These are phyloP conservation scores for Termitomyces sp. DNA, from an alignment of 768 basidiomycete species.

Conservation along the genomic window DNA sequence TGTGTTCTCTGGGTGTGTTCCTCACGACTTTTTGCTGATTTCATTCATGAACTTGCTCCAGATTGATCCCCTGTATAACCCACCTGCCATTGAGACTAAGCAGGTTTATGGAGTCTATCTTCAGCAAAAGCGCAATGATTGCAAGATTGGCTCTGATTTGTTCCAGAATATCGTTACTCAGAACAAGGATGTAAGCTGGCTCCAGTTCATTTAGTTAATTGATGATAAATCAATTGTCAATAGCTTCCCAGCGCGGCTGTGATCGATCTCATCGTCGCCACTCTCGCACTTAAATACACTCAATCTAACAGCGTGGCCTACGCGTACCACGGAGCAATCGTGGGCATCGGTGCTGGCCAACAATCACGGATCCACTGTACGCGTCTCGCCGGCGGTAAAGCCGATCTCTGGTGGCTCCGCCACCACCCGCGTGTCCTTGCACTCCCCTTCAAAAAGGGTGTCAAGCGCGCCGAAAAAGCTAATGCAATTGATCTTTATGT, in stretches of 20 bases:
- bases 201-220: background rate
- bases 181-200: conserved; percentile 70
- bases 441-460: conserved; percentile 95
- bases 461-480: conserved; percentile 96
- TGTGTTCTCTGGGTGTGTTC: conserved; percentile 82
- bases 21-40: background rate
- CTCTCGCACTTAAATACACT: conserved; percentile 96
- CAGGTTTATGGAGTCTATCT: conserved; percentile 92
- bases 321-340: conserved; percentile 84
- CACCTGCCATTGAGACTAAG: conserved; percentile 80
- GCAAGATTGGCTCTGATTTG: conserved; percentile 73
- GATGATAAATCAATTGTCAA: conserved; percentile 2
- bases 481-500: conserved; percentile 98
- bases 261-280: conserved; percentile 94
- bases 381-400: conserved; percentile 93
- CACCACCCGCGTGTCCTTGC: conserved; percentile 92
- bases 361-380: conserved; percentile 99
- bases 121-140: conserved; percentile 87
- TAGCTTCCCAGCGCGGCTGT: conserved; percentile 74
- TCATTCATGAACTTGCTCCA: conserved; percentile 23
- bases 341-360: conserved; percentile 96
- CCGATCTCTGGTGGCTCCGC: conserved; percentile 99
- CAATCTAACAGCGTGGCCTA: conserved; percentile 99
- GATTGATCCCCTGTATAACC: conserved; percentile 86
- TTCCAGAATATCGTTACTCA: conserved; percentile 88